phyloP scores from a whole-genome alignment of 495 filamentous ascomycete genomes.

The Hypoxylon perforatum region DNA sequence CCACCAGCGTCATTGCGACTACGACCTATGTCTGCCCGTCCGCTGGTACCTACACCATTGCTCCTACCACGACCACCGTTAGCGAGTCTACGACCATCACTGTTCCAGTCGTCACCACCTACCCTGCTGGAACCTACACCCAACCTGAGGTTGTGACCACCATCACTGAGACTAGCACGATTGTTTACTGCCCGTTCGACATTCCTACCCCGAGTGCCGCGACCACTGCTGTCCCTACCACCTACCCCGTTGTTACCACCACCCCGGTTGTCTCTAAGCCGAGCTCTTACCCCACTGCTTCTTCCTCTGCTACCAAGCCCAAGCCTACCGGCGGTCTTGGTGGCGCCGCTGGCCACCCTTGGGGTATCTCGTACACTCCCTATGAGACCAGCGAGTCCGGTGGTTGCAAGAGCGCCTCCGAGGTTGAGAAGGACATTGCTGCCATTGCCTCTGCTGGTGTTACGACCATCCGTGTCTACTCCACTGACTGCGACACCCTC shows the following conservation, averaged over 20 bases:
- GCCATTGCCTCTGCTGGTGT: slow-evolving; percentile 79
- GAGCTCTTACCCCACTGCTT: slow-evolving; percentile 29
- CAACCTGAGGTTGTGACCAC: slow-evolving; percentile 73
- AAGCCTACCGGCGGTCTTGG: slow-evolving; percentile 46
- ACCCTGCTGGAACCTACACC: slow-evolving; percentile 79
- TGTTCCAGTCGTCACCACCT: slow-evolving; percentile 73
- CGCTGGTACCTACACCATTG: slow-evolving; percentile 84
- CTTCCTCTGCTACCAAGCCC: slow-evolving; percentile 39
- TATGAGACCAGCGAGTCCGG: slow-evolving; percentile 65
- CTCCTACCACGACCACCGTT: slow-evolving; percentile 72
- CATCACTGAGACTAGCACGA: slow-evolving; percentile 73
- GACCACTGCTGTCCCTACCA: slow-evolving; percentile 33
- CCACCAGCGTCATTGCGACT: slow-evolving; percentile 75
- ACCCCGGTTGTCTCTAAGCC: slow-evolving; percentile 27
- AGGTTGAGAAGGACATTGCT: slow-evolving; percentile 74
- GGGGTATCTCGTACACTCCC: slow-evolving; percentile 94
- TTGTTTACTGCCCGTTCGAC: slow-evolving; percentile 78
- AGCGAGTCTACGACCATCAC: slow-evolving; percentile 66
- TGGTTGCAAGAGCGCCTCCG: slow-evolving; percentile 72
- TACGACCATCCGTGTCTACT: slow-evolving; percentile 86
- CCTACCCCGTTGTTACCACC: slow-evolving; percentile 20
- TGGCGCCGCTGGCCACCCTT: slow-evolving; percentile 66
- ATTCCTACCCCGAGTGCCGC: slow-evolving; percentile 49
- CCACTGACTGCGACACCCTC: slow-evolving; percentile 87
- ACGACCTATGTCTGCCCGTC: slow-evolving; percentile 83